These are phyloP conservation scores for Xylaria scruposa DNA, from an alignment of 495 filamentous ascomycete genomes.

Conservation along the genomic window DNA sequence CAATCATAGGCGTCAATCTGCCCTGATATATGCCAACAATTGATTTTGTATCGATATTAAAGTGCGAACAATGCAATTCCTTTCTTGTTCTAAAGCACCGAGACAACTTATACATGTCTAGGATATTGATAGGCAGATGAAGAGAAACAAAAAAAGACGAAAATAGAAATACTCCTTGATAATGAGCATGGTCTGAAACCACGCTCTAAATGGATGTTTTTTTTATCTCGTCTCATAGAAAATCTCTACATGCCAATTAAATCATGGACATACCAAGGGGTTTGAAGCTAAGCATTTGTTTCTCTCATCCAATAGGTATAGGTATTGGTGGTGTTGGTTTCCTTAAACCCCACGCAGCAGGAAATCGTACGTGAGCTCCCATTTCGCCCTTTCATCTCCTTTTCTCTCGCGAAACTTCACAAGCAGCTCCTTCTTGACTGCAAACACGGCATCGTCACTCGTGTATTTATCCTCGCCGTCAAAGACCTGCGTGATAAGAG, in stretches of 20 bases:
- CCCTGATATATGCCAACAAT: too few species aligned
- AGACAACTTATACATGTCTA: background rate
- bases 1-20: too few species aligned
- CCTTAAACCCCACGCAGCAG: slow-evolving; percentile 42
- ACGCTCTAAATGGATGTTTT: background rate
- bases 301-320: background rate
- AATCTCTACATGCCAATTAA: background rate
- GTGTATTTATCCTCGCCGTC: slow-evolving; percentile 69
- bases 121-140: background rate
- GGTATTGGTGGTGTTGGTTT: too few species aligned
- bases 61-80: background rate
- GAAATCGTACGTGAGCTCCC: slow-evolving; percentile 66
- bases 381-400: slow-evolving; percentile 64
- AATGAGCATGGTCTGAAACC: background rate
- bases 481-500: slow-evolving; percentile 77
- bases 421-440: slow-evolving; percentile 76
- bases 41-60: too few species aligned
- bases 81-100: background rate
- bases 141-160: background rate
- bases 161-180: background rate
- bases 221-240: background rate
- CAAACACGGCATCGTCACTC: slow-evolving; percentile 73
- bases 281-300: background rate
- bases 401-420: slow-evolving; percentile 68
- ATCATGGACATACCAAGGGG: too few species aligned